Conservation (phyloP, 441 rosid species). For the Euphorbia corollata region DNA sequence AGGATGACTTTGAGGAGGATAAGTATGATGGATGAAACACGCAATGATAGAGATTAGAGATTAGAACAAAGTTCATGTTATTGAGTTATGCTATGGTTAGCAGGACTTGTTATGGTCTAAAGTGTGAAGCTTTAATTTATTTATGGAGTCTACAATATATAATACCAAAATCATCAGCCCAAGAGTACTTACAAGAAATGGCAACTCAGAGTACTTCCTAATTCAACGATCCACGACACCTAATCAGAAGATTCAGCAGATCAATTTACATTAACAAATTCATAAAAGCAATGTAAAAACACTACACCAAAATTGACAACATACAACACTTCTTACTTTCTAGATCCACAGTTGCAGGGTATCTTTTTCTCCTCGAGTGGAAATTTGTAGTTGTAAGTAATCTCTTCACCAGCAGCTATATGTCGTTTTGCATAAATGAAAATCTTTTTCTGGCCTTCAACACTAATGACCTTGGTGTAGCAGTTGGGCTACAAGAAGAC, state of each 20-base stretch:
- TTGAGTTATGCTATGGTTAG: too few relatives aligned
- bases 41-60: too few relatives aligned
- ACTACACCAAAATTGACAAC: conserved; percentile 13
- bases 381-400: conserved; percentile 93
- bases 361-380: conserved; percentile 94
- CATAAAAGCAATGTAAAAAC: conserved; percentile 3
- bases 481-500: conserved; percentile 76
- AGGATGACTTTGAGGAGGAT: too few relatives aligned
- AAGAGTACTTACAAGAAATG: conserved; percentile 23
- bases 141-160: conserved; percentile 5
- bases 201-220: conserved; percentile 32
- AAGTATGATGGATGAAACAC: too few relatives aligned
- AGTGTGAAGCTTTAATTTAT: too few relatives aligned
- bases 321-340: conserved; percentile 49
- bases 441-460: conserved; percentile 88
- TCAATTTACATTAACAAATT: neutral
- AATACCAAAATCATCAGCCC: neutral
- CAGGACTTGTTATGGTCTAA: too few relatives aligned
- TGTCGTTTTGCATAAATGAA: conserved; percentile 94
- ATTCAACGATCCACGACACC: conserved; percentile 96
- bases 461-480: conserved; percentile 91
- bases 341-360: conserved; percentile 94
- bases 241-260: conserved; percentile 16
- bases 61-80: too few relatives aligned
- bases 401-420: conserved; percentile 84